Percentiles rank a stretch among this genome's conserved stretches.
These are phyloP conservation scores for Casuarina glauca DNA, from an alignment of 306 rosid genomes.

Conservation along the genomic window DNA sequence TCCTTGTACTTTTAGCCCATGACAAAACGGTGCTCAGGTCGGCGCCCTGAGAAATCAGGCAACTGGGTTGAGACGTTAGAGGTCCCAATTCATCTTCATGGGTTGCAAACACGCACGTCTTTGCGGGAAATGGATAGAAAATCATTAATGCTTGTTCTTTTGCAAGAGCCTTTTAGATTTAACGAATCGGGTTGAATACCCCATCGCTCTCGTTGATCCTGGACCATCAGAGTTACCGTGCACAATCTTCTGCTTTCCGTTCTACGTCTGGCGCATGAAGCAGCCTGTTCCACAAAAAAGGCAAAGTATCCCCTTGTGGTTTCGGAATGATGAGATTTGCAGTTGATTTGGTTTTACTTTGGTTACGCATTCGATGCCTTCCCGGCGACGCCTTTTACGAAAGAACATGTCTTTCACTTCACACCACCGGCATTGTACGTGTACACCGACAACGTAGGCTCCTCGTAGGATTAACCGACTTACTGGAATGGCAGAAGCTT, in stretches of 20 bases:
- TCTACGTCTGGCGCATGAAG: neutral
- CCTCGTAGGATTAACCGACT: neutral
- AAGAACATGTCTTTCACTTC: neutral
- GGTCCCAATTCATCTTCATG: conserved; percentile 14
- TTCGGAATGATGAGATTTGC: too few species aligned
- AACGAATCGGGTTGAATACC: neutral
- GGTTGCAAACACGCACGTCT: too few species aligned
- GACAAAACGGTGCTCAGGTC: neutral
- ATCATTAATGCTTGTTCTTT: neutral
- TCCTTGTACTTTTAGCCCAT: neutral
- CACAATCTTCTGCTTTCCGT: neutral
- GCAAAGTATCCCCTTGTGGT: neutral
- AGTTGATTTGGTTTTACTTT: too few species aligned
- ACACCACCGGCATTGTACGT: neutral
- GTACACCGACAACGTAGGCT: neutral
- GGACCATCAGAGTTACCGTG: neutral
- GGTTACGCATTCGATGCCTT: too few species aligned
- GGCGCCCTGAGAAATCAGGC: conserved; percentile 34
- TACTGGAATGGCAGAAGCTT: neutral
- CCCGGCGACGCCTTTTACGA: too few species aligned
- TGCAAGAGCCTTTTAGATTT: neutral
- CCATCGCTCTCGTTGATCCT: neutral
- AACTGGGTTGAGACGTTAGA: conserved; percentile 34
- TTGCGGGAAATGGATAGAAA: neutral
- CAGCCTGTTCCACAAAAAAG: neutral